phyloP scores from a whole-genome alignment of 2,329 filamentous ascomycete genomes.

The Neofusicoccum sp. region DNA sequence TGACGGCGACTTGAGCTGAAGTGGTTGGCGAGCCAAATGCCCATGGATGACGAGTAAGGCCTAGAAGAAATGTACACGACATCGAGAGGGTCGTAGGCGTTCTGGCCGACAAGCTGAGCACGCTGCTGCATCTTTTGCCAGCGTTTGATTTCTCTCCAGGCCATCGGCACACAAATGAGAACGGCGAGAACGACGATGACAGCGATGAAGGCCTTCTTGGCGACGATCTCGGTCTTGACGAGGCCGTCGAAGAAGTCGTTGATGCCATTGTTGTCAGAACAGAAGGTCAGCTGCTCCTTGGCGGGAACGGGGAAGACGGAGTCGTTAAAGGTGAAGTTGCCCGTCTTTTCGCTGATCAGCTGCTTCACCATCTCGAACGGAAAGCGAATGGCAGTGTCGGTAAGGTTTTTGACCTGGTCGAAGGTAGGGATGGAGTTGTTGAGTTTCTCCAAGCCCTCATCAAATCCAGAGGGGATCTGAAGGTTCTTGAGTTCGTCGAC shows the following conservation, averaged over 20 bases:
- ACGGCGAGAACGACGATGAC: constrained; percentile 72
- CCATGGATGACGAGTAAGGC: constrained; percentile 72
- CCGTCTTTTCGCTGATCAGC: constrained; percentile 70
- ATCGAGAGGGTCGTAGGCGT: constrained; percentile 79
- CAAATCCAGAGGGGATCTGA: constrained; percentile 68
- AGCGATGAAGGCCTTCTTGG: constrained; percentile 75
- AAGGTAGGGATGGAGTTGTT: constrained; percentile 84
- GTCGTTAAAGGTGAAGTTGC: constrained; percentile 76
- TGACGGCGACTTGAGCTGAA: constrained; percentile 68
- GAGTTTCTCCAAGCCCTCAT: constrained; percentile 69
- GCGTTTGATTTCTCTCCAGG: constrained; percentile 74
- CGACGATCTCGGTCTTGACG: constrained; percentile 65
- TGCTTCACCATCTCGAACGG: constrained; percentile 82
- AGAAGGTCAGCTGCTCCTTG: constrained; percentile 84
- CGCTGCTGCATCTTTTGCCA: constrained; percentile 75
- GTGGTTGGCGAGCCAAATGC: constrained; percentile 68
- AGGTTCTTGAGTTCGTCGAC: constrained; percentile 71
- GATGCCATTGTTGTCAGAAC: constrained; percentile 81
- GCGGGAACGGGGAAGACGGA: constrained; percentile 78
- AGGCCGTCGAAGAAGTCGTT: constrained; percentile 80
- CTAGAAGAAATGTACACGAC: constrained; percentile 85
- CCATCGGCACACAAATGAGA: constrained; percentile 76
- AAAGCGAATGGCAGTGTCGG: constrained; percentile 69
- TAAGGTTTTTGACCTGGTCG: constrained; percentile 79
- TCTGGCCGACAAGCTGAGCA: constrained; percentile 64